Percentiles rank a stretch among this genome's conserved stretches.
Conservation (phyloP, 805 yeast species). For the Saturnispora serradocipensis region DNA sequence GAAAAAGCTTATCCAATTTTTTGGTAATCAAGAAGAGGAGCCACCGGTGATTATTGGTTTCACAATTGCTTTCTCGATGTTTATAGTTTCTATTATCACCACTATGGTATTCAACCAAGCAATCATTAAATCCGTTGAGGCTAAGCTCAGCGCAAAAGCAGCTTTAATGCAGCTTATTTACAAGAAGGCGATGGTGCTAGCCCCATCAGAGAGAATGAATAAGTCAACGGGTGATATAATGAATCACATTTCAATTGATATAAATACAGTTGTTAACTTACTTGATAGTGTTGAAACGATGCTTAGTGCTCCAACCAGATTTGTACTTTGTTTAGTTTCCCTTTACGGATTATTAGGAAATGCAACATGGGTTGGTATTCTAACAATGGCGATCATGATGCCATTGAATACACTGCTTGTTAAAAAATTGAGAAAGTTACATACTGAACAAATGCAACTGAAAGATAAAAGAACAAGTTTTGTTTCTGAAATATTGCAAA, state of each 20-base stretch:
- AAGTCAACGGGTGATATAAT: constrained; percentile 72
- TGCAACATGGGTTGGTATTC: constrained; percentile 50
- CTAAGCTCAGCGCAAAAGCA: constrained; percentile 58
- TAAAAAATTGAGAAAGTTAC: constrained; percentile 34
- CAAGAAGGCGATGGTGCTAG: constrained; percentile 59
- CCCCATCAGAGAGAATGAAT: constrained; percentile 52
- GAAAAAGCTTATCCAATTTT: constrained; percentile 38
- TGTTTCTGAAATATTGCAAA: constrained; percentile 49
- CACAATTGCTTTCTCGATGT: constrained; percentile 54
- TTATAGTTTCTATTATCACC: constrained; percentile 48
- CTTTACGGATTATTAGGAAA: constrained; percentile 48
- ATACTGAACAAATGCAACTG: constrained; percentile 49
- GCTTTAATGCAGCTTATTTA: constrained; percentile 61
- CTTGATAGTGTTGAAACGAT: constrained; percentile 44
- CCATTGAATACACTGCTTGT: constrained; percentile 48
- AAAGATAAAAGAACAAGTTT: constrained; percentile 53
- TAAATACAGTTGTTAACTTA: constrained; percentile 51
- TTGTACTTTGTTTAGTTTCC: constrained; percentile 44
- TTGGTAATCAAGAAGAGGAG: constrained; percentile 23
- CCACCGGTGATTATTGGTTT: constrained; percentile 53
- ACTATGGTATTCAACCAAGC: constrained; percentile 64
- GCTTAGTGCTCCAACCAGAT: constrained; percentile 50
- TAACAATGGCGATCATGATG: constrained; percentile 43
- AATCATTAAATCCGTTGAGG: constrained; percentile 45
- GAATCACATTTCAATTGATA: constrained; percentile 72